phyloP scores from a whole-genome alignment of 1,284 basidiomycete species.

The Ustanciosporium gigantosporum region DNA sequence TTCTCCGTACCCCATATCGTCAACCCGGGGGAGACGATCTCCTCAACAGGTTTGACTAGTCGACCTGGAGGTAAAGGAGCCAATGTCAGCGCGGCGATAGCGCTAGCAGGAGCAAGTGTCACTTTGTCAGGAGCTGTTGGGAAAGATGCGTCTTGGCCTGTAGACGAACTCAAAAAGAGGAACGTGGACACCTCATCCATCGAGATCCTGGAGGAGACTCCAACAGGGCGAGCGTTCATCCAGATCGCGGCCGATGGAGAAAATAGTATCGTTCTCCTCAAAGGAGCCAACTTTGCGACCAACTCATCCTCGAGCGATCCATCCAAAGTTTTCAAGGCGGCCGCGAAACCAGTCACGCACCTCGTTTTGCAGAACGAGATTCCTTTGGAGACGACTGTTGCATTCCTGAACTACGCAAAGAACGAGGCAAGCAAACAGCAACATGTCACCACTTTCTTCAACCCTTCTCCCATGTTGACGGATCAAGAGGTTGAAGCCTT shows the following conservation, averaged over 20 bases:
- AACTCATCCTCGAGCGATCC: conserved; percentile 25
- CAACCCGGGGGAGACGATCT: conserved; percentile 53
- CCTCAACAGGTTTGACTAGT: conserved; percentile 41
- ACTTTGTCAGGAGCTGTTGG: conserved; percentile 50
- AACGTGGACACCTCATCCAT: conserved; percentile 38
- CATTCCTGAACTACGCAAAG: conserved; percentile 58
- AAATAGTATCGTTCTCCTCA: conserved; percentile 57
- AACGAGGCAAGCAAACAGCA: neutral
- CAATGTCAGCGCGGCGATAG: conserved; percentile 55
- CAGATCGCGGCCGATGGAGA: conserved; percentile 58
- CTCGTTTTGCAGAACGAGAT: conserved; percentile 69
- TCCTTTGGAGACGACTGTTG: conserved; percentile 63
- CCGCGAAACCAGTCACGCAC: conserved; percentile 58
- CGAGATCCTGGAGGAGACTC: conserved; percentile 28
- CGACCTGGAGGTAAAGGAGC: conserved; percentile 58
- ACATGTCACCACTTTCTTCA: conserved; percentile 62
- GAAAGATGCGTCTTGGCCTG: conserved; percentile 52
- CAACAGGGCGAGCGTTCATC: conserved; percentile 58
- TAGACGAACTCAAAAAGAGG: conserved; percentile 47
- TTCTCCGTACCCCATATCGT: conserved; percentile 56
- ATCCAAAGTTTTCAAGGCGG: conserved; percentile 6
- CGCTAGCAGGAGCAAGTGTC: conserved; percentile 45
- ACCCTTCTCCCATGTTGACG: conserved; percentile 67
- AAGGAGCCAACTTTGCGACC: conserved; percentile 53
- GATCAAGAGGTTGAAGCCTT: conserved; percentile 62